Evolutionary conservation across 1,284 basidiomycete genomes (phyloP).

Genomic region (Ustilago bromivora): DNA sequence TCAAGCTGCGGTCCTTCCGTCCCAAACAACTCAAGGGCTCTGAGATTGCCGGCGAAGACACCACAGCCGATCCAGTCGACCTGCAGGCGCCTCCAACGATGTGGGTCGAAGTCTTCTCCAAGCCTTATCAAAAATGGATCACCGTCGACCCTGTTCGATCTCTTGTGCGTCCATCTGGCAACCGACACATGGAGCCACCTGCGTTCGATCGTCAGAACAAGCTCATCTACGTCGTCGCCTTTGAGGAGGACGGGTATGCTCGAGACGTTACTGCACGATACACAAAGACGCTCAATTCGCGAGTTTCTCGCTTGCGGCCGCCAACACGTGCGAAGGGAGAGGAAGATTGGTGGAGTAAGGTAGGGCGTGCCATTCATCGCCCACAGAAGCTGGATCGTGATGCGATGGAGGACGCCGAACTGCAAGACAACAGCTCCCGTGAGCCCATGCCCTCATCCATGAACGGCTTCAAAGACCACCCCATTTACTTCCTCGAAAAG

Average conservation of each 20-base stretch:
- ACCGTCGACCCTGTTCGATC: constrained; percentile 86
- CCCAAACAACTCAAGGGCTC: constrained; percentile 54
- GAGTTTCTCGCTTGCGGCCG: constrained; percentile 84
- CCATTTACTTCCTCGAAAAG: constrained; percentile 87
- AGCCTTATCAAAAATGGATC: constrained; percentile 90
- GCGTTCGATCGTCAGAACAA: constrained; percentile 78
- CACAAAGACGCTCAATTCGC: constrained; percentile 84
- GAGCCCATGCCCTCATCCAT: constrained; percentile 96
- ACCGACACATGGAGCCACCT: constrained; percentile 80
- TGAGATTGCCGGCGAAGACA: constrained; percentile 44
- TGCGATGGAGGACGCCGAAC: constrained; percentile 92
- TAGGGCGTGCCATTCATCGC: constrained; percentile 67
- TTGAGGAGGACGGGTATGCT: constrained; percentile 82
- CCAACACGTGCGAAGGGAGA: constrained; percentile 76
- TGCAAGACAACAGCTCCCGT: constrained; percentile 80
- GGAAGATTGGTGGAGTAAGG: constrained; percentile 80
- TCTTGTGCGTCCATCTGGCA: constrained; percentile 68
- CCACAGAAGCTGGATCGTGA: constrained; percentile 78
- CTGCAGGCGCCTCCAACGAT: constrained; percentile 81
- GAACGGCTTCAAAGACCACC: constrained; percentile 94
- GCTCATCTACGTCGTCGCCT: constrained; percentile 91
- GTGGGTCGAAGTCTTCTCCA: constrained; percentile 97
- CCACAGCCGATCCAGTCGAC: constrained; percentile 68
- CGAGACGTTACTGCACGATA: constrained; percentile 74
- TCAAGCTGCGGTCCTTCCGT: constrained; percentile 48